These are phyloP conservation scores for Rostrohypoxylon terebratum DNA, from an alignment of 495 filamentous ascomycete genomes.

Conservation along the genomic window DNA sequence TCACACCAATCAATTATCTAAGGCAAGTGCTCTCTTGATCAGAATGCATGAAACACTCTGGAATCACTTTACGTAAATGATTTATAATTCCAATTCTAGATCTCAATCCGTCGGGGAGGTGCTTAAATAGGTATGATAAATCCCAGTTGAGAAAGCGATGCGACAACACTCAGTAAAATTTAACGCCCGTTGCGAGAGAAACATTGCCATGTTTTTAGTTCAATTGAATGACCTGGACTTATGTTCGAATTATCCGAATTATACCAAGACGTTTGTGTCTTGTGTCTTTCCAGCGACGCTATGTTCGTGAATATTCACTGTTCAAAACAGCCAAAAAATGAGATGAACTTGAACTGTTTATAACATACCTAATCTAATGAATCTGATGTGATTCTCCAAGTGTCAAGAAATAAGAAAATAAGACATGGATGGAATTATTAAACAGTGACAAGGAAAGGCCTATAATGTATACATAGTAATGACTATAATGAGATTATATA, in stretches of 20 bases:
- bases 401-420: background rate
- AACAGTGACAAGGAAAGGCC: background rate
- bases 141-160: background rate
- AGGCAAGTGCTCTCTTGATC: constrained; percentile 7
- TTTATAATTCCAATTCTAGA: background rate
- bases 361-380: background rate
- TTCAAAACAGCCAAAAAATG: background rate
- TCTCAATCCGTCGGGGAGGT: background rate
- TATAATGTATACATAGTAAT: too few relatives aligned
- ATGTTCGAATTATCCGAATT: too few relatives aligned
- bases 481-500: background rate
- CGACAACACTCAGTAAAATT: background rate
- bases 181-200: too few relatives aligned
- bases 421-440: background rate
- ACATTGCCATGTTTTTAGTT: too few relatives aligned
- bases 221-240: too few relatives aligned
- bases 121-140: too few relatives aligned
- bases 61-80: constrained; percentile 1
- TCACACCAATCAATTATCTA: constrained; percentile 34
- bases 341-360: background rate
- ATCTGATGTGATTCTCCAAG: background rate
- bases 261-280: background rate
- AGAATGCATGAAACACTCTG: constrained; percentile 6
- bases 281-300: background rate
- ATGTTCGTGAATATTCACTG: background rate